Conservation (phyloP, 129 eudicot species). For the Pittosporum tobira region DNA sequence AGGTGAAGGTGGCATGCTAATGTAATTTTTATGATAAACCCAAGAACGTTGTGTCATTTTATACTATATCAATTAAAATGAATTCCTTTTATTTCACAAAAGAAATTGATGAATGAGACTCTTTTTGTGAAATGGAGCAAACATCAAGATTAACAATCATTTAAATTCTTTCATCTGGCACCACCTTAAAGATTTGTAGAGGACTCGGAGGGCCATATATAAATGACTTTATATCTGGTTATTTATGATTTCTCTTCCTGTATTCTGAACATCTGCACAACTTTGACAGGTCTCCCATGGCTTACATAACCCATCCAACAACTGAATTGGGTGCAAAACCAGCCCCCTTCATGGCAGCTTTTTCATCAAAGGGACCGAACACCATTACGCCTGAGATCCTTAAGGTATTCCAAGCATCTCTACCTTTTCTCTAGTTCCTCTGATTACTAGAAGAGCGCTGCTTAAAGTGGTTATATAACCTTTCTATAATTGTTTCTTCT, state of each 20-base stretch:
- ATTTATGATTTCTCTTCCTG: neutral
- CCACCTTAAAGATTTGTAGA: too few species aligned
- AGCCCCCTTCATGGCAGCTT: constrained; percentile 90
- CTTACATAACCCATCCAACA: constrained; percentile 46
- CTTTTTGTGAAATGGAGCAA: too few species aligned
- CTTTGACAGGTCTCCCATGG: constrained; percentile 47
- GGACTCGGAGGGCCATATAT: neutral
- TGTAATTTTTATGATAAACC: too few species aligned
- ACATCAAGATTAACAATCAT: neutral
- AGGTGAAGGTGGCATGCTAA: too few species aligned
- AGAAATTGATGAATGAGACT: too few species aligned
- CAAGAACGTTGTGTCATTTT: too few species aligned
- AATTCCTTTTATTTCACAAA: too few species aligned
- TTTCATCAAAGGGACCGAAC: constrained; percentile 72
- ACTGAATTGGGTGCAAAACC: constrained; percentile 66
- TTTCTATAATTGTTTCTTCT: constrained; percentile 8
- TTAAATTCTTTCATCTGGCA: neutral
- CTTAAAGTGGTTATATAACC: neutral
- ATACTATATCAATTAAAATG: too few species aligned
- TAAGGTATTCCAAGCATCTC: constrained; percentile 32
- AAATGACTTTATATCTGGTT: neutral
- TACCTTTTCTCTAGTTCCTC: neutral
- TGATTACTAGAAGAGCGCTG: neutral
- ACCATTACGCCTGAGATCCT: constrained; percentile 58
- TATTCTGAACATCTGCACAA: neutral